phyloP scores from a whole-genome alignment of 2,329 filamentous ascomycete species.

The Alternaria ethzedia region DNA sequence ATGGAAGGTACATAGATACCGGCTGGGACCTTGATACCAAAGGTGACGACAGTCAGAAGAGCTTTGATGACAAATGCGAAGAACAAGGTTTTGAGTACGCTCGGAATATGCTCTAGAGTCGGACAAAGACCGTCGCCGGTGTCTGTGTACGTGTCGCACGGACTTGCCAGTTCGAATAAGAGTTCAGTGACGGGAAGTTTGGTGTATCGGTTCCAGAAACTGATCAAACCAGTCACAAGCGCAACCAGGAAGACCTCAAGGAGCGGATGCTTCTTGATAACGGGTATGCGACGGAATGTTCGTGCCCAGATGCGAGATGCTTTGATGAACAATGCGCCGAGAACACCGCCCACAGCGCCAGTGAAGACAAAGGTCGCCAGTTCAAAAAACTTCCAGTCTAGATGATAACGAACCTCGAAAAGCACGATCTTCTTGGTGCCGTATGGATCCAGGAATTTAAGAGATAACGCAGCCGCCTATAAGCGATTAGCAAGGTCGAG shows the following conservation, averaged over 20 bases:
- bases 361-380: constrained; percentile 84
- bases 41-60: constrained; percentile 85
- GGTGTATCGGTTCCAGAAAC: constrained; percentile 93
- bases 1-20: constrained; percentile 99
- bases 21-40: constrained; percentile 94
- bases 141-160: constrained; percentile 74
- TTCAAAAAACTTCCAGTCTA: constrained; percentile 95
- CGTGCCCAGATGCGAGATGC: constrained; percentile 89
- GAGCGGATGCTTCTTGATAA: constrained; percentile 83
- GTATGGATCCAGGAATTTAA: constrained; percentile 96
- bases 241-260: constrained; percentile 90
- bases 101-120: constrained; percentile 74
- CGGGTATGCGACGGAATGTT: constrained; percentile 78
- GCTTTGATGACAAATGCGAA: constrained; percentile 89
- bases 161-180: constrained; percentile 86
- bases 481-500: constrained; percentile 12
- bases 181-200: constrained; percentile 90
- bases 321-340: constrained; percentile 95
- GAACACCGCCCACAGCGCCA: constrained; percentile 81
- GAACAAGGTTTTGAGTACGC: constrained; percentile 73
- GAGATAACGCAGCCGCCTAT: constrained; percentile 75
- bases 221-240: constrained; percentile 78
- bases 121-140: constrained; percentile 82
- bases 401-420: constrained; percentile 89
- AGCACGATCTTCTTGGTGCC: constrained; percentile 96